Evolutionary conservation across 306 rosid species (phyloP), one percentile per base, ranked within the genome.

Genomic region (Trichosanthes truncata): DNA sequence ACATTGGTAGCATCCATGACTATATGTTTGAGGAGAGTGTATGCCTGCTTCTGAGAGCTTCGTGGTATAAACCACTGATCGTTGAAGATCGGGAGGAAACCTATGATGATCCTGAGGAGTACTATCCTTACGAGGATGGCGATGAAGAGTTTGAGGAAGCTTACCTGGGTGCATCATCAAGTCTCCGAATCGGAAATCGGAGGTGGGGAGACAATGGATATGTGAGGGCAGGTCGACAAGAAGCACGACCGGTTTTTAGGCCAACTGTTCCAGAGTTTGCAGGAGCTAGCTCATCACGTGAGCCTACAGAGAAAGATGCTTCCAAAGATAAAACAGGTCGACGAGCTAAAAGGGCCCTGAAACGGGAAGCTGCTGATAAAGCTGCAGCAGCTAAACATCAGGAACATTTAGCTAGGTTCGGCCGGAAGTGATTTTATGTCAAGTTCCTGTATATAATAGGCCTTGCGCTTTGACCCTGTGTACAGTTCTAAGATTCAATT

Each of bases 11-110:
- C 84, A 69, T 93, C 76, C 82, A 90, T 3, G 97, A 91, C 75
- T 93, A 83, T 83, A 89, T 93, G 93, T 91, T 91, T 2, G 98
- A 93, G 88, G 99, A 93, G 83, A 95, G 99, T 36, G 97, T 95
- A 35, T 93, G 99, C 82, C 82, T 95, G 7, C 97, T 95, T 23
- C 84, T 95, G 31, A 86, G 99, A 79, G 99, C 99, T 9, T 40
- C 91, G 31, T 95, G 99, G 99, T 93, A 91, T 84, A 73, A 63
- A 78, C 97, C 97, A 21, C 68, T 90, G 38, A 40, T 60, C 1
- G 88, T 90, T 49, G 88, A 84, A 78, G 87, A 87, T 4, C 87
- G 85, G 8, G 84, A 79, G 59, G 88, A 87, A 48, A 38, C 66
- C 3, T 85, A 80, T 9, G 87, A 88, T 0, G 87, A 84, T 18